Evolutionary conservation across 202 grass and related monocot genomes (phyloP).

Genomic region (Cymbopogon flexuosus): DNA sequence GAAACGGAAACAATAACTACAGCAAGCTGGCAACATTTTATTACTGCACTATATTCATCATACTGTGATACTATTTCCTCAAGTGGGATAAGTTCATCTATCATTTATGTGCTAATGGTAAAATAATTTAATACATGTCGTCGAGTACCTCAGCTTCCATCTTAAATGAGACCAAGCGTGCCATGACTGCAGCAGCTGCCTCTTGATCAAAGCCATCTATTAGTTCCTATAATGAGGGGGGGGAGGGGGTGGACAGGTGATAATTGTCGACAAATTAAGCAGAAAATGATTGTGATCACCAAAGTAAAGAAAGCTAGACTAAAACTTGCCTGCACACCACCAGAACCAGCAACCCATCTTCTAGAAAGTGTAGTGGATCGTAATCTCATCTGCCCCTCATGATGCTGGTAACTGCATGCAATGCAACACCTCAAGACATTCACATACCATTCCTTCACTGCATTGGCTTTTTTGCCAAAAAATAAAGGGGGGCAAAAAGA

Average conservation of each 20-base stretch:
- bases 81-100: neutral
- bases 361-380: conserved; percentile 75
- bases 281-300: neutral
- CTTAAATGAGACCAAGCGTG: conserved; percentile 73
- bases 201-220: conserved; percentile 92
- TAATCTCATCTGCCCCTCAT: conserved; percentile 86
- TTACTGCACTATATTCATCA: neutral
- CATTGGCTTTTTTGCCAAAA: neutral
- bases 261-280: neutral
- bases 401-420: conserved; percentile 84
- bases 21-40: neutral
- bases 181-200: conserved; percentile 81
- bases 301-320: neutral
- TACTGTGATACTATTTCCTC: neutral
- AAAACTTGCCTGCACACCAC: conserved; percentile 54
- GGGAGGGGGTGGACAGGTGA: neutral
- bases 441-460: conserved; percentile 11
- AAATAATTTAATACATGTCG: neutral
- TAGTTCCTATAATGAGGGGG: conserved; percentile 15
- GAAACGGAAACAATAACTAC: neutral
- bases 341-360: conserved; percentile 72
- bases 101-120: neutral
- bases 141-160: conserved; percentile 79
- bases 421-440: conserved; percentile 18
- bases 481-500: neutral